Conservation (phyloP, 192 early-diverging fungal species). For the Mortierella antarctica region DNA sequence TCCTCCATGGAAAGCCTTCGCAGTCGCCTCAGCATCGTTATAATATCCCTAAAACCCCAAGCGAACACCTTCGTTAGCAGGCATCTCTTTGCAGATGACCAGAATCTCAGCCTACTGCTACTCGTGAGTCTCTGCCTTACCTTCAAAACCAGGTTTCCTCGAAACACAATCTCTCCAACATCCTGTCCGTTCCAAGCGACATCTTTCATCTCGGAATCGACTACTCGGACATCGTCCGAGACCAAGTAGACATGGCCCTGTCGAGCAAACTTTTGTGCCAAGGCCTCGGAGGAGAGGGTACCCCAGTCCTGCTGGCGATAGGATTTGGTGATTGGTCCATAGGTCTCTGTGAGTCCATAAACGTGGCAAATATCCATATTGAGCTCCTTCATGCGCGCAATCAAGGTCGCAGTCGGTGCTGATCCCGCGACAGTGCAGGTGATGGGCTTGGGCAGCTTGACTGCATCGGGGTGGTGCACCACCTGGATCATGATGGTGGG, state of each 20-base stretch:
- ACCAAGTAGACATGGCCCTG: conserved; percentile 64
- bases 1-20: conserved; percentile 63
- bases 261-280: conserved; percentile 56
- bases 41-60: conserved; percentile 23
- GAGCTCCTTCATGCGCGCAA: conserved; percentile 60
- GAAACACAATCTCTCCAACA: conserved; percentile 66
- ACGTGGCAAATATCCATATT: conserved; percentile 66
- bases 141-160: conserved; percentile 69
- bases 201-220: conserved; percentile 56
- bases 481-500: conserved; percentile 70
- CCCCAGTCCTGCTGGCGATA: conserved; percentile 52
- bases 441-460: conserved; percentile 42
- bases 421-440: conserved; percentile 60
- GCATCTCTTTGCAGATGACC: background rate
- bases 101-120: background rate
- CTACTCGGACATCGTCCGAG: conserved; percentile 63
- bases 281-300: conserved; percentile 37
- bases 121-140: conserved; percentile 44
- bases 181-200: conserved; percentile 62
- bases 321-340: conserved; percentile 59
- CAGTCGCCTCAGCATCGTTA: conserved; percentile 66
- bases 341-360: conserved; percentile 72
- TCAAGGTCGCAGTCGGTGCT: conserved; percentile 61
- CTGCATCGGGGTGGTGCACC: conserved; percentile 57
- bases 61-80: background rate